Base-by-base conservation (phyloP, 306 rosid species). In the Calophaca sinica region DNA sequence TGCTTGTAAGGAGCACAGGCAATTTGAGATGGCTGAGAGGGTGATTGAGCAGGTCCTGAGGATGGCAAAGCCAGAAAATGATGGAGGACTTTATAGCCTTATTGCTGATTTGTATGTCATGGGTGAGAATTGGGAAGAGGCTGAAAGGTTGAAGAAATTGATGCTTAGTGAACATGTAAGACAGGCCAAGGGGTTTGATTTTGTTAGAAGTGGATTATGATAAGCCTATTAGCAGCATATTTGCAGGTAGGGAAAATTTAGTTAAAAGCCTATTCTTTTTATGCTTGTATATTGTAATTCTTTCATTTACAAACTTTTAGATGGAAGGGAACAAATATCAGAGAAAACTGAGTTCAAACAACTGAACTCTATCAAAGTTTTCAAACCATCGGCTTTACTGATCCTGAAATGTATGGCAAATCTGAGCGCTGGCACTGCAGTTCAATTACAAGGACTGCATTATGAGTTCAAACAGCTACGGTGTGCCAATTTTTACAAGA, bases 1-100 rank as follows among this genome's bases (percentile, higher is more conserved):
- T 0, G 89, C 90, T 73, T 91, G 92, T 70, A 86, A 85, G 88
- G 86, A 84, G 67, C 87, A 84, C 36, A 70, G 46, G 76, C 85
- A 70, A 71, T 87, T 86, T 58, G 89, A 72, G 85, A 83, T 85
- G 84, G 90, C 89, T 12, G 83, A 88, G 77, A 87, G 79, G 63
- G 90, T 87, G 69, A 81, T 85, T 73, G 78, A 75, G 78, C 65
- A 71, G 77, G 83, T 78, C 2, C 57, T 85, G 85, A 65, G 9
- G 62, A 80, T 64, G 70, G 80, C 76, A 36, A 87, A 66, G 39
- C 90, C 85, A 0, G 86, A 86, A 59, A 80, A 62, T 28, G 76
- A 85, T 73, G 74, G 81, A 41, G 96, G 88, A 44, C 39, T 90
- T 74, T 85, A 78, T 72, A 77, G 65, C 53, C 87, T 88, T 59